Percentiles rank a stretch among this genome's conserved stretches.
Evolutionary conservation across 805 yeast genomes (phyloP).

Genomic region (Candida ovalis): DNA sequence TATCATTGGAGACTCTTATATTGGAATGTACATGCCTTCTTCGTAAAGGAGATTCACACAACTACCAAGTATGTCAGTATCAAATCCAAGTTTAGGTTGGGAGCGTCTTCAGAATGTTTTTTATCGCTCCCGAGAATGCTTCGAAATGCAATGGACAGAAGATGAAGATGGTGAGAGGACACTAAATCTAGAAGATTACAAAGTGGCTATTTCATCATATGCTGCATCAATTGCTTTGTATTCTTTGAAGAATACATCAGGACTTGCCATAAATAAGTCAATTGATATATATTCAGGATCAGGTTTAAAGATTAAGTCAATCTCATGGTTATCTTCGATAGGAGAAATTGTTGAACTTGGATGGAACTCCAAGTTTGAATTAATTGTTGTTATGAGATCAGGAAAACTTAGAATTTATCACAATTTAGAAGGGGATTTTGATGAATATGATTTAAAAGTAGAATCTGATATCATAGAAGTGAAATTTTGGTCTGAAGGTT

Average conservation of each 20-base stretch:
- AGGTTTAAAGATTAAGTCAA: constrained; percentile 26
- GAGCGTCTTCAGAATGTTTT: constrained; percentile 70
- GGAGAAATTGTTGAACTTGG: constrained; percentile 53
- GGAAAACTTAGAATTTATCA: constrained; percentile 55
- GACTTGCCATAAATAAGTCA: constrained; percentile 4
- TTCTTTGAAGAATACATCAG: constrained; percentile 23
- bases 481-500: constrained; percentile 38
- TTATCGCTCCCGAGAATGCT: constrained; percentile 60
- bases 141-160: constrained; percentile 47
- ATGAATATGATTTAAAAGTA: constrained; percentile 42
- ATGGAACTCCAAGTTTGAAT: constrained; percentile 50
- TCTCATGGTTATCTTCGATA: constrained; percentile 43
- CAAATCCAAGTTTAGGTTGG: constrained; percentile 51
- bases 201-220: constrained; percentile 46
- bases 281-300: constrained; percentile 34
- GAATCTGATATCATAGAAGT: constrained; percentile 34
- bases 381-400: constrained; percentile 50
- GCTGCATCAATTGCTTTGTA: constrained; percentile 56
- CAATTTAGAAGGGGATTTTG: constrained; percentile 66
- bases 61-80: constrained; percentile 15
- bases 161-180: constrained; percentile 18
- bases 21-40: no score
- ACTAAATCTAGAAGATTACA: constrained; percentile 35
- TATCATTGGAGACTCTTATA: no score
- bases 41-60: not conserved